These are phyloP conservation scores for Acorus calamus DNA, from an alignment of 106 monocot species.

Conservation along the genomic window DNA sequence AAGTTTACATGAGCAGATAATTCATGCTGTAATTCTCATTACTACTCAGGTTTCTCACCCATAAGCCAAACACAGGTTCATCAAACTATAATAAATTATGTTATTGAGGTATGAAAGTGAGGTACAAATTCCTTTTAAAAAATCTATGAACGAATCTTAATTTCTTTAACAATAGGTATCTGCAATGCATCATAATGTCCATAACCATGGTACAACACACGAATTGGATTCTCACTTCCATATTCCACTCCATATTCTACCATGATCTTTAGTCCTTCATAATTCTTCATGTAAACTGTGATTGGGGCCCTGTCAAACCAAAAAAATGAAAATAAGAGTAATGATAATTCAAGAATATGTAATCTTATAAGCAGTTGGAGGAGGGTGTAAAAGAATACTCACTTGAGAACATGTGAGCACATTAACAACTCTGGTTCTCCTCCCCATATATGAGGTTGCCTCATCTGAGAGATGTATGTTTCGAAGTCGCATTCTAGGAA, in stretches of 20 bases:
- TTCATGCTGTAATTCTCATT: too few relatives aligned
- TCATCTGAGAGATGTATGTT: constrained; percentile 44
- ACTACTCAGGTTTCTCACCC: too few relatives aligned
- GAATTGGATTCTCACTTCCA: constrained; percentile 50
- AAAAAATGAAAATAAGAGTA: background rate
- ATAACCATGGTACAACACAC: constrained; percentile 59
- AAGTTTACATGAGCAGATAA: too few relatives aligned
- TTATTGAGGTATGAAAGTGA: too few relatives aligned
- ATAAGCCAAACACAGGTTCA: too few relatives aligned
- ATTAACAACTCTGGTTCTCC: constrained; percentile 72
- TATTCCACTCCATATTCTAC: constrained; percentile 73
- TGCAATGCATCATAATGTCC: constrained; percentile 65
- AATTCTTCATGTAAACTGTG: constrained; percentile 47
- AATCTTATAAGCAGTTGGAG: too few relatives aligned
- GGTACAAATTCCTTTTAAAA: too few relatives aligned
- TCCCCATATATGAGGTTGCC: constrained; percentile 63
- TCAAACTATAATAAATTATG: too few relatives aligned
- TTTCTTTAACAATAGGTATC: constrained; percentile 1
- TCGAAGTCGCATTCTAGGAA: constrained; percentile 67
- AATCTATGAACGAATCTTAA: too few relatives aligned
- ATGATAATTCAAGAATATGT: background rate
- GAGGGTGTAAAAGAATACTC: background rate
- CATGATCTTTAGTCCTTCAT: constrained; percentile 32
- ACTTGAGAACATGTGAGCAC: constrained; percentile 71
- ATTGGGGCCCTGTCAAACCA: constrained; percentile 48